Evolutionary conservation across 73 alveolate species (phyloP).

Genomic region (Paramecium tetraurelia): DNA sequence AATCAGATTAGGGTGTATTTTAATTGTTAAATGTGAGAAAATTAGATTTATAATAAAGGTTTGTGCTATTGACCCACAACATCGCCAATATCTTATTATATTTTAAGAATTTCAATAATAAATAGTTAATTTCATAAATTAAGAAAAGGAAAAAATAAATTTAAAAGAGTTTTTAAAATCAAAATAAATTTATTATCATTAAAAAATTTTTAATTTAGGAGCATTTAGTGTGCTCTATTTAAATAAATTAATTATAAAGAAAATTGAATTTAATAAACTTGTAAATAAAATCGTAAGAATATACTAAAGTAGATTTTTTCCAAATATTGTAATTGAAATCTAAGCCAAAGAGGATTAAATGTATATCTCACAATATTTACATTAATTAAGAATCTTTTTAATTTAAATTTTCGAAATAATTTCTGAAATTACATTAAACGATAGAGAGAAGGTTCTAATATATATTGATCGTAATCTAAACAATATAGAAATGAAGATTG

Average conservation of each 20-base stretch:
- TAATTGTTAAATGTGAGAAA: not conserved
- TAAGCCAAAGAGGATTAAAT: not conserved
- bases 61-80: not conserved
- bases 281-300: not conserved
- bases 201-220: not conserved
- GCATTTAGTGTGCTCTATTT: not conserved
- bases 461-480: not conserved
- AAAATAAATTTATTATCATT: not conserved
- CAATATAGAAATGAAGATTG: not conserved
- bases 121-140: not conserved
- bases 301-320: not conserved
- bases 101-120: not conserved
- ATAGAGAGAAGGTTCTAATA: not conserved
- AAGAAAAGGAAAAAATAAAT: not conserved
- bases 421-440: not conserved
- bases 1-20: not conserved
- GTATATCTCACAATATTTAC: not conserved
- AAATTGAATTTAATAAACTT: not conserved
- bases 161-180: not conserved
- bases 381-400: not conserved
- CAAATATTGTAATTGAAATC: not conserved
- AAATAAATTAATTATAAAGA: not conserved
- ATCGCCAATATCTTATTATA: not conserved
- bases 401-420: not conserved
- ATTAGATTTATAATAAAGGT: not conserved